phyloP scores from a whole-genome alignment of 2,329 filamentous ascomycete genomes.

The Colletotrichum karsti region DNA sequence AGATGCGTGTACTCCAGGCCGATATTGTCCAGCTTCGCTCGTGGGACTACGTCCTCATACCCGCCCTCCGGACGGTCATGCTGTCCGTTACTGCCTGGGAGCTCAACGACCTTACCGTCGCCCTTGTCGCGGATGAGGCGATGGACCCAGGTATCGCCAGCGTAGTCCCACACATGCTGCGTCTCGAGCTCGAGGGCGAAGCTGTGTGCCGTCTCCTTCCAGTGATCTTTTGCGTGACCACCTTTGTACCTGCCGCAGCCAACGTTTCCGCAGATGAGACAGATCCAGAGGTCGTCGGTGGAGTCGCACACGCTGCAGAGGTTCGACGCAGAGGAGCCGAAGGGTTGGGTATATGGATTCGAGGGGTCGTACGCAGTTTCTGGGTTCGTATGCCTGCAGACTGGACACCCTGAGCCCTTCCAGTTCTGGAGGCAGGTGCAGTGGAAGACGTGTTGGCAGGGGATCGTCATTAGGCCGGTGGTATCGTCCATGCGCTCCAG shows the following conservation, averaged over 20 bases:
- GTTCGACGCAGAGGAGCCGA: conserved; percentile 69
- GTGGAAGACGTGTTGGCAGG: conserved; percentile 98
- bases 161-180: conserved; percentile 98
- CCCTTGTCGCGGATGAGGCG: conserved; percentile 93
- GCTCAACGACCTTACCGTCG: conserved; percentile 89
- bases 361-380: conserved; percentile 51
- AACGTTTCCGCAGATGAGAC: conserved; percentile 89
- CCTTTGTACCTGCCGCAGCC: conserved; percentile 95
- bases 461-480: conserved; percentile 91
- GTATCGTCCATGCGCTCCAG: conserved; percentile 99
- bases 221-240: conserved; percentile 93
- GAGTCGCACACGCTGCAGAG: conserved; percentile 85
- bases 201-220: conserved; percentile 87
- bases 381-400: conserved; percentile 85
- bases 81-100: conserved; percentile 66
- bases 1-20: conserved; percentile 95
- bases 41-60: conserved; percentile 75
- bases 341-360: conserved; percentile 62
- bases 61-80: conserved; percentile 35
- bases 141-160: conserved; percentile 94
- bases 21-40: conserved; percentile 77
- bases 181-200: conserved; percentile 94
- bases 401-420: conserved; percentile 92
- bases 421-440: conserved; percentile 96
- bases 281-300: conserved; percentile 90